phyloP scores from a whole-genome alignment of 75 land plant species.

The Selaginella moellendorffii region DNA sequence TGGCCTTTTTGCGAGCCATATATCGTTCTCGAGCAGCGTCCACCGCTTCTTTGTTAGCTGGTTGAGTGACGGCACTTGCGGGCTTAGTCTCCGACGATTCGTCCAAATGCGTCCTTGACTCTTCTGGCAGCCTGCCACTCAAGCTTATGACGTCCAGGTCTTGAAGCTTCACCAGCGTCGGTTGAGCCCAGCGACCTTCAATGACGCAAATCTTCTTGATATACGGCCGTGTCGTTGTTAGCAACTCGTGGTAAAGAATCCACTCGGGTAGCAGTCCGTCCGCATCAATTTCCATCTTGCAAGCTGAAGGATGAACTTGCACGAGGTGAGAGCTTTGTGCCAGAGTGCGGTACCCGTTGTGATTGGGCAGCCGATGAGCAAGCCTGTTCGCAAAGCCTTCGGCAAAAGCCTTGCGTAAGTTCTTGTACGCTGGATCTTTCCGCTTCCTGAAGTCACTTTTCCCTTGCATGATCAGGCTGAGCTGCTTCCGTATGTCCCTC shows the following conservation, averaged over 20 bases:
- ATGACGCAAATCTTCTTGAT: slow-evolving; percentile 79
- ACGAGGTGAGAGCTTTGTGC: slow-evolving; percentile 78
- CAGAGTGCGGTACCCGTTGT: slow-evolving; percentile 79
- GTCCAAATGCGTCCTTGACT: slow-evolving; percentile 4
- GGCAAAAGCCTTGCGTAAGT: slow-evolving; percentile 61
- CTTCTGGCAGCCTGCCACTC: slow-evolving; percentile 17
- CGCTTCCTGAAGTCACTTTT: slow-evolving; percentile 14
- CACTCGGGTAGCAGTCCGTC: slow-evolving; percentile 80
- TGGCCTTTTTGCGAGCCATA: slow-evolving; percentile 55
- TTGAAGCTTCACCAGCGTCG: slow-evolving; percentile 60
- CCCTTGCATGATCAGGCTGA: slow-evolving; percentile 51
- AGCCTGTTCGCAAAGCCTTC: slow-evolving; percentile 72
- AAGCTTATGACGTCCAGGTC: slow-evolving; percentile 45
- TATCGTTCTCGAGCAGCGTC: slow-evolving; percentile 87
- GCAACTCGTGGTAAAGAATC: slow-evolving; percentile 83
- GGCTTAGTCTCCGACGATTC: slow-evolving; percentile 13
- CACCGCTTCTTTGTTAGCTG: slow-evolving; percentile 29
- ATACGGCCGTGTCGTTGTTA: slow-evolving; percentile 65
- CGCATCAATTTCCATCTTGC: slow-evolving; percentile 50
- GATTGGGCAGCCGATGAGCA: slow-evolving; percentile 78
- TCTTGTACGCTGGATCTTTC: neutral
- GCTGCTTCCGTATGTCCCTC: slow-evolving; percentile 80
- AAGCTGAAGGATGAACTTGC: slow-evolving; percentile 87
- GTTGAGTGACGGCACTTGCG: slow-evolving; percentile 5
- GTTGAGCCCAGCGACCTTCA: slow-evolving; percentile 63